phyloP scores from a whole-genome alignment of 352 stramenopile genomes.

The Hyaloperonospora brassicae region DNA sequence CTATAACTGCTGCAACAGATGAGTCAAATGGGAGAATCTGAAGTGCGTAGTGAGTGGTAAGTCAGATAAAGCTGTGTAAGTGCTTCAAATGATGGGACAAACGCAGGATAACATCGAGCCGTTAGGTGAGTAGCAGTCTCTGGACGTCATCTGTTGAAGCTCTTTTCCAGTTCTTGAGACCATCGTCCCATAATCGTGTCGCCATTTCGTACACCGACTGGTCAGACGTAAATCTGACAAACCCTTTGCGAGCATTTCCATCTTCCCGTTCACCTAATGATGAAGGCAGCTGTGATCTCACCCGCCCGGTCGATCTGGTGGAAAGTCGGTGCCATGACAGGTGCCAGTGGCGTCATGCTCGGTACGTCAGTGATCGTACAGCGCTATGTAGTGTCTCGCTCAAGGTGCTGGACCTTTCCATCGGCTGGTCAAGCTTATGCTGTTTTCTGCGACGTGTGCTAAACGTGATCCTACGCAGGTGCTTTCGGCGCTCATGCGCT shows the following conservation, averaged over 20 bases:
- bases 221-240: neutral
- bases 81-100: too few relatives aligned
- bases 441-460: slow-evolving; percentile 3
- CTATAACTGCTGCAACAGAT: too few relatives aligned
- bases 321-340: slow-evolving; percentile 65
- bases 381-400: neutral
- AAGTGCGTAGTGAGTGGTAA: too few relatives aligned
- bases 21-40: too few relatives aligned
- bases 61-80: too few relatives aligned
- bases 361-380: slow-evolving; percentile 21
- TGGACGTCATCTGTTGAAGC: too few relatives aligned
- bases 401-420: neutral
- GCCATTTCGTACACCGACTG: slow-evolving; percentile 2
- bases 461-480: slow-evolving; percentile 21
- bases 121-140: too few relatives aligned
- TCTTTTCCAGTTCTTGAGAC: too few relatives aligned
- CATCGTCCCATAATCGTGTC: too few relatives aligned
- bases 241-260: too few relatives aligned
- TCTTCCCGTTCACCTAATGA: slow-evolving; percentile 7
- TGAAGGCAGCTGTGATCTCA: slow-evolving; percentile 54
- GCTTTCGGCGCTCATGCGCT: slow-evolving; percentile 75
- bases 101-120: too few relatives aligned
- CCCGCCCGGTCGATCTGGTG: slow-evolving; percentile 67
- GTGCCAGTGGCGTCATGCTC: slow-evolving; percentile 51
- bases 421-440: neutral